Evolutionary conservation across 768 basidiomycete species (phyloP), one percentile per base, ranked within the genome.

Genomic region (Tylopilus sp.): DNA sequence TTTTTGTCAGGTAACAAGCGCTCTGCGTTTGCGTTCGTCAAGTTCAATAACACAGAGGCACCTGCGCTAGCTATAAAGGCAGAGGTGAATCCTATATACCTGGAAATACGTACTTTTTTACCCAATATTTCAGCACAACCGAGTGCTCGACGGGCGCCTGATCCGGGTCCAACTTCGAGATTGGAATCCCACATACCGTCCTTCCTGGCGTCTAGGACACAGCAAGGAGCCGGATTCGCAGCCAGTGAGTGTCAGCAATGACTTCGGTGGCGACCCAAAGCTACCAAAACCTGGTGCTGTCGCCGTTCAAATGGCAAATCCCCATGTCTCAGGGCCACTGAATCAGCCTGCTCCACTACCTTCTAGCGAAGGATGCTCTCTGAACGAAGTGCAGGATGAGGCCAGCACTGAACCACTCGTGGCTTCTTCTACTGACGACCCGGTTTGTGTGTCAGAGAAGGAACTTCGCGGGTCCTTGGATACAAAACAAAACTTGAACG

Each of bases 1-100:
- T 43, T 33, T 42, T 13, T 13, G 12, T 39, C 28, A 90, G 87
- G 71, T 30, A 81, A 79, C 56, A 80, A 80, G 40, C 77, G 75
- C 56, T 75, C 82, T n/a, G 87, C 81, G 3, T 91, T 89, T 62
- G 89, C 89, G 2, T 90, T 91, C 60, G 79, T 91, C 51, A 85
- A 78, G 63, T 91, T 84, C 63, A 73, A 79, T 53, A 79, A 82
- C 50, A 73, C 74, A 3, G 81, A 85, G 9, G 73, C 81, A 28
- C 80, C 88, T n/a, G 73, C 77, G n/a, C 78, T 75, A 50, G 89
- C 89, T 4, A 77, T 90, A 20, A 67, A 66, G 25, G 79, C 79
- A 65, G 82, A 89, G 75, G 89, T 87, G 47, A 20, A 51, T 31
- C 20, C 60, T 55, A 20, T 23, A 31, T 20, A 15, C 23, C 40